These are phyloP conservation scores for Aphanoascus verrucosus DNA, from an alignment of 2,329 filamentous ascomycete species.

Conservation along the genomic window DNA sequence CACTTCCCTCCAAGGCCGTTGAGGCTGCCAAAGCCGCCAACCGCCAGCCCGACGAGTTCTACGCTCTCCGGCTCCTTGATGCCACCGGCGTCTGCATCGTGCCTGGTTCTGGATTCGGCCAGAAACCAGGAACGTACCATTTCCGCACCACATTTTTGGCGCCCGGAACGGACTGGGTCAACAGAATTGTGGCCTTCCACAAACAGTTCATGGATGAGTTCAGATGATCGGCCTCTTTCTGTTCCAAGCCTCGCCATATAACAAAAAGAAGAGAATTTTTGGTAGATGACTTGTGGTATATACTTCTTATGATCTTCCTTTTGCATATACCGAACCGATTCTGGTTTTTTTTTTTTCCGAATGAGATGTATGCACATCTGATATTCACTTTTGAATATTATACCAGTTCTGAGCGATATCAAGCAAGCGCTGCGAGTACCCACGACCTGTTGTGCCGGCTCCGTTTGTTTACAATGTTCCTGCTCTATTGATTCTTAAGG, in stretches of 20 bases:
- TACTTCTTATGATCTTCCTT: neutral
- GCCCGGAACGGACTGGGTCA: slow-evolving; percentile 90
- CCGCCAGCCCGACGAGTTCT: slow-evolving; percentile 79
- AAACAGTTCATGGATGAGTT: slow-evolving; percentile 80
- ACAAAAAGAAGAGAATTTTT: too few species aligned
- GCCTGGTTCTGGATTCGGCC: slow-evolving; percentile 83
- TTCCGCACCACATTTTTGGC: slow-evolving; percentile 96
- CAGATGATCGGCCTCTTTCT: slow-evolving; percentile 25
- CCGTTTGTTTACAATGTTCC: too few species aligned
- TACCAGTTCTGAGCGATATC: too few species aligned
- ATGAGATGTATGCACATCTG: too few species aligned
- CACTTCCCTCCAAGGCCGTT: slow-evolving; percentile 61
- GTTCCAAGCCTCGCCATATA: too few species aligned
- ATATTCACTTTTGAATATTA: too few species aligned
- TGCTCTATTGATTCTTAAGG: too few species aligned
- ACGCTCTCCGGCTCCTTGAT: slow-evolving; percentile 81
- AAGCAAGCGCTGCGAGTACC: too few species aligned
- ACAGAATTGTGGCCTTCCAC: slow-evolving; percentile 81
- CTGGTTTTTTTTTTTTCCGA: too few species aligned
- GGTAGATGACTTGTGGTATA: neutral
- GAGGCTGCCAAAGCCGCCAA: slow-evolving; percentile 64
- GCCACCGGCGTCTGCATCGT: slow-evolving; percentile 92
- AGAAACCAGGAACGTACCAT: slow-evolving; percentile 81
- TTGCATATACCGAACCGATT: too few species aligned
- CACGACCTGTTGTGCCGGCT: too few species aligned